phyloP scores from a whole-genome alignment of 2,329 filamentous ascomycete species.

The Neophaeococcomyces aloes region DNA sequence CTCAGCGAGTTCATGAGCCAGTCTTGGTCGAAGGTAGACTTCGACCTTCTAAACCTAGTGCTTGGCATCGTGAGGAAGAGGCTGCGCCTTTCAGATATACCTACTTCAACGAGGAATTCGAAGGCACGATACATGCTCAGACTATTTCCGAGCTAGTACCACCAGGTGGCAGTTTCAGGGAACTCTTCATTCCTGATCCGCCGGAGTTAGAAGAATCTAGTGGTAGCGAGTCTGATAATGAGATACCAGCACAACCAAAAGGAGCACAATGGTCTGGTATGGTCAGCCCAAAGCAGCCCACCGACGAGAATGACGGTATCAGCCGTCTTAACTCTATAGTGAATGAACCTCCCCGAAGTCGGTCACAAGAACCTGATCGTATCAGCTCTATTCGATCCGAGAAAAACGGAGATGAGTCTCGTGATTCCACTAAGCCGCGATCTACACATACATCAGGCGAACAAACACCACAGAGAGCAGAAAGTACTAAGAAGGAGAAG shows the following conservation, averaged over 20 bases:
- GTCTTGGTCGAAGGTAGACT: constrained; percentile 83
- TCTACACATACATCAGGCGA: constrained; percentile 32
- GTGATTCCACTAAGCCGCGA: constrained; percentile 2
- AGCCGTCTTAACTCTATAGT: background rate
- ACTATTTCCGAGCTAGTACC: constrained; percentile 89
- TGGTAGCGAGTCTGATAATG: constrained; percentile 50
- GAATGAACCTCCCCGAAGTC: background rate
- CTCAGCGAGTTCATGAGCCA: constrained; percentile 88
- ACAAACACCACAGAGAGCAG: constrained; percentile 35
- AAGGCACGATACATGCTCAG: constrained; percentile 90
- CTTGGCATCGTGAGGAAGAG: constrained; percentile 80
- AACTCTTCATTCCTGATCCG: constrained; percentile 85
- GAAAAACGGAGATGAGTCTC: background rate
- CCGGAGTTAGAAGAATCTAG: constrained; percentile 62
- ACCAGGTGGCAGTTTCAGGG: constrained; percentile 68
- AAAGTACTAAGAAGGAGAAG: constrained; percentile 36
- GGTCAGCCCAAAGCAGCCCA: constrained; percentile 15
- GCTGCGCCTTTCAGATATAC: constrained; percentile 91
- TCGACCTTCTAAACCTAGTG: constrained; percentile 58
- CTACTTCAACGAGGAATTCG: constrained; percentile 96
- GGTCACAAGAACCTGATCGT: constrained; percentile 3
- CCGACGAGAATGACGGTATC: background rate
- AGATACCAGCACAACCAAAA: constrained; percentile 1
- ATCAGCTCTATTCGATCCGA: constrained; percentile 6
- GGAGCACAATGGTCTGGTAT: constrained; percentile 1